Evolutionary conservation across 129 eudicot species (phyloP).

Genomic region (Pittosporum tobira): DNA sequence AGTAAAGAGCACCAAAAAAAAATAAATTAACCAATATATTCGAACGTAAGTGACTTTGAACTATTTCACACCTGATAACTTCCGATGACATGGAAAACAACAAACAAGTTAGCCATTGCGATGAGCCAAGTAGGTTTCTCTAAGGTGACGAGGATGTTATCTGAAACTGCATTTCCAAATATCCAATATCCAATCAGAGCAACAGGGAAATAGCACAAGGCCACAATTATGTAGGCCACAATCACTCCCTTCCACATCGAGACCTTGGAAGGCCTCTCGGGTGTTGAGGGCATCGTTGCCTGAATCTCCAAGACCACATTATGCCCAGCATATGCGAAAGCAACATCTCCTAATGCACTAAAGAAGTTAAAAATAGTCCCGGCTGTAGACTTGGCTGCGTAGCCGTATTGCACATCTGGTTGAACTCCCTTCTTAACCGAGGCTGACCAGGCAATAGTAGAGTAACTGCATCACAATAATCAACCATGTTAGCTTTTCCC

Average conservation of each 20-base stretch:
- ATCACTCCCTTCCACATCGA: slow-evolving; percentile 62
- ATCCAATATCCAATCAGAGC: slow-evolving; percentile 38
- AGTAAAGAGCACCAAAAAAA: not conserved
- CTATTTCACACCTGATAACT: slow-evolving; percentile 41
- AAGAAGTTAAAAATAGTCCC: slow-evolving; percentile 40
- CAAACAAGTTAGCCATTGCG: slow-evolving; percentile 44
- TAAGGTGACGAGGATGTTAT: slow-evolving; percentile 33
- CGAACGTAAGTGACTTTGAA: not conserved
- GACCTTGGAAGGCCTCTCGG: slow-evolving; percentile 58
- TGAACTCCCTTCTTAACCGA: slow-evolving; percentile 42
- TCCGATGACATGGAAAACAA: slow-evolving; percentile 52
- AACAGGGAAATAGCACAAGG: slow-evolving; percentile 50
- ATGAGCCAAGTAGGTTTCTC: slow-evolving; percentile 49
- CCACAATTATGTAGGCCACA: slow-evolving; percentile 47
- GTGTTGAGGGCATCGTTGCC: too few species aligned
- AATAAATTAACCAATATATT: not conserved
- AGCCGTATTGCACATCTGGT: slow-evolving; percentile 28
- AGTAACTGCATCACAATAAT: slow-evolving; percentile 35
- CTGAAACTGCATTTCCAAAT: slow-evolving; percentile 36
- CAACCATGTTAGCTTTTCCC: too few species aligned
- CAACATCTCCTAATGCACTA: slow-evolving; percentile 41
- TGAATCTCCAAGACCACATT: too few species aligned
- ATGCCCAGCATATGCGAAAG: slow-evolving; percentile 62
- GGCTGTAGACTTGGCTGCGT: slow-evolving; percentile 7
- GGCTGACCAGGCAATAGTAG: slow-evolving; percentile 55